Percentiles rank a stretch among this genome's conserved stretches.
Conservation (phyloP, 257 asterid genomes). For the Primulina tabacum region DNA sequence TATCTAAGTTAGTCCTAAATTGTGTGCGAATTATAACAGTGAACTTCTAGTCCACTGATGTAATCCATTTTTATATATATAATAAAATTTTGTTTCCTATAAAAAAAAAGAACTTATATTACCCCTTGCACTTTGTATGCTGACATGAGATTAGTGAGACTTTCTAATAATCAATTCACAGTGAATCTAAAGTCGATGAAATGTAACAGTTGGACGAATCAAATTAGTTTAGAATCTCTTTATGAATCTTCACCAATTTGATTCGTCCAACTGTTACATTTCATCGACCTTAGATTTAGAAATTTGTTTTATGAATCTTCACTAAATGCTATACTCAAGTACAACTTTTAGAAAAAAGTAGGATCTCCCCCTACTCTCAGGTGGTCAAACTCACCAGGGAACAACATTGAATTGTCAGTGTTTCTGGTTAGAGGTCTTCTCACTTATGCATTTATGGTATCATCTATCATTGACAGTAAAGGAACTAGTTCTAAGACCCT, state of each 20-base stretch:
- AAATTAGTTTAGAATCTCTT: neutral
- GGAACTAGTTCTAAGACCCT: neutral
- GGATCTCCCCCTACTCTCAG: neutral
- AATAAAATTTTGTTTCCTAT: too few relatives aligned
- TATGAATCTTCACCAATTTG: neutral
- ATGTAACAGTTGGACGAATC: neutral
- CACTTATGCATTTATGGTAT: neutral
- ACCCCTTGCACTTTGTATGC: neutral
- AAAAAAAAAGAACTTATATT: conserved; percentile 3
- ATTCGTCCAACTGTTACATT: neutral
- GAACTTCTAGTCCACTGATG: too few relatives aligned
- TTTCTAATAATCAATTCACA: too few relatives aligned
- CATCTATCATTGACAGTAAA: neutral
- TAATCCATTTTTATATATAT: too few relatives aligned
- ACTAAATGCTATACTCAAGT: neutral
- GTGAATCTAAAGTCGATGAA: too few relatives aligned
- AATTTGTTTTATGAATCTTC: neutral
- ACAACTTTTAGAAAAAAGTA: neutral
- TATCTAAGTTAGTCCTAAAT: too few relatives aligned
- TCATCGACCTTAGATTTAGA: too few relatives aligned
- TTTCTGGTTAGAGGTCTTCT: conserved; percentile 2
- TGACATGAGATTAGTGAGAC: neutral
- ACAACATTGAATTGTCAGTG: neutral
- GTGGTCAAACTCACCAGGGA: conserved; percentile 10
- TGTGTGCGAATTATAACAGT: too few relatives aligned